Percentiles rank a stretch among this genome's conserved stretches.
Evolutionary conservation across 2,329 filamentous ascomycete genomes (phyloP).

Genomic region (Pseudogymnoascus verrucosus): DNA sequence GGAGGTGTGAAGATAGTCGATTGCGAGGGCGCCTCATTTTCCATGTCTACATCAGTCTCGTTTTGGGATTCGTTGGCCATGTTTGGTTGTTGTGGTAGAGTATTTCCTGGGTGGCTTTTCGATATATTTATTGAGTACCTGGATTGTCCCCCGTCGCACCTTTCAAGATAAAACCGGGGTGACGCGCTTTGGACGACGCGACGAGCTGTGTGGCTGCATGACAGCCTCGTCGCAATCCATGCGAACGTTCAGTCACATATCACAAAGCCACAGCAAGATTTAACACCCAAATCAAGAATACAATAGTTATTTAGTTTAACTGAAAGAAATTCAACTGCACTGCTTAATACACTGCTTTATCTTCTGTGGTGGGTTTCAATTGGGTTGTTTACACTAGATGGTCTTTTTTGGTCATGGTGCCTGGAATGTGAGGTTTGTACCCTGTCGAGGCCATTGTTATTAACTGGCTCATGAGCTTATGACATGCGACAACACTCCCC

Average conservation of each 20-base stretch:
- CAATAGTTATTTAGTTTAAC: not conserved
- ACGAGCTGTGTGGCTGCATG: conserved; percentile 3
- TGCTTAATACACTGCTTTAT: not conserved
- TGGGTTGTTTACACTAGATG: not conserved
- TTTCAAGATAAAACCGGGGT: not conserved
- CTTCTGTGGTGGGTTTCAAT: not conserved
- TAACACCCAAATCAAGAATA: not conserved
- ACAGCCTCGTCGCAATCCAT: not conserved
- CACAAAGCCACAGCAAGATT: not conserved
- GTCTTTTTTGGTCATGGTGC: not conserved
- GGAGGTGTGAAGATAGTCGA: conserved; percentile 54
- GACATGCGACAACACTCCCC: conserved; percentile 6
- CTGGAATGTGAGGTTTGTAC: not conserved
- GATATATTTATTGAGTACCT: not conserved
- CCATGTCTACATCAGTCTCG: conserved; percentile 20
- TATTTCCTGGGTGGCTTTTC: not conserved
- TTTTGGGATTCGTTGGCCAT: conserved; percentile 30
- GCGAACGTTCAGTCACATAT: not conserved
- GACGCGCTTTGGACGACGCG: conserved; percentile 11
- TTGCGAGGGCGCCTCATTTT: conserved; percentile 28
- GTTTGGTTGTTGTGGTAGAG: not conserved
- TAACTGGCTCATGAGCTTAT: not conserved
- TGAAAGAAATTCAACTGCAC: not conserved
- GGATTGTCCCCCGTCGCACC: not conserved
- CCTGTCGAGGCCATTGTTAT: not conserved